These are phyloP conservation scores for Puccinia triticina DNA, from an alignment of 1,284 basidiomycete genomes.

Conservation along the genomic window DNA sequence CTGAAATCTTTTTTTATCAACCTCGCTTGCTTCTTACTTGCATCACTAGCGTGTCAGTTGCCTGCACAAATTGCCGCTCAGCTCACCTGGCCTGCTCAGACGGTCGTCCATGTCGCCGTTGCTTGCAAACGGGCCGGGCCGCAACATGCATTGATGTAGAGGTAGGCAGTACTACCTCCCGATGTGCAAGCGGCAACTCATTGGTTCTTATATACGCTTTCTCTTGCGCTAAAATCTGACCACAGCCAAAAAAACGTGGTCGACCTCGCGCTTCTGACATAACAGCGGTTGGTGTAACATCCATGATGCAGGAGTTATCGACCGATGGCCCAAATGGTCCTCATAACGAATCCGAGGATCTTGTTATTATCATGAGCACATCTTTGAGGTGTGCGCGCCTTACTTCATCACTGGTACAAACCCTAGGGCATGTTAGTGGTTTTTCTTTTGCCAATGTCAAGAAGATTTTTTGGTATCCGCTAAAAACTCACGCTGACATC, in stretches of 20 bases:
- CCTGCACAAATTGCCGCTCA: constrained; percentile 47
- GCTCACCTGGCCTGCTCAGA: constrained; percentile 48
- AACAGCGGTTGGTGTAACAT: constrained; percentile 13
- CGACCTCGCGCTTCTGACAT: constrained; percentile 29
- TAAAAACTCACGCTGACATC: background rate
- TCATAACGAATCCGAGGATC: constrained; percentile 7
- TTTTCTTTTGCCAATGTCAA: background rate
- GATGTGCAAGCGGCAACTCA: background rate
- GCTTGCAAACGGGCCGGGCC: constrained; percentile 41
- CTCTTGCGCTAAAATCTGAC: background rate
- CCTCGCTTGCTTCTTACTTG: background rate
- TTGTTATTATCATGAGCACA: constrained; percentile 49
- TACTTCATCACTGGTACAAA: constrained; percentile 5
- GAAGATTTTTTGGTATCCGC: background rate
- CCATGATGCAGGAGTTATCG: constrained; percentile 42
- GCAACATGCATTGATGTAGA: constrained; percentile 49
- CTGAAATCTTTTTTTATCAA: background rate
- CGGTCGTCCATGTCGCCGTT: constrained; percentile 34
- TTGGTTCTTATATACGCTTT: background rate
- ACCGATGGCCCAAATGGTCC: background rate
- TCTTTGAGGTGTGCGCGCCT: constrained; percentile 46
- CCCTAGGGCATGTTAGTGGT: constrained; percentile 33
- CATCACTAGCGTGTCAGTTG: constrained; percentile 36
- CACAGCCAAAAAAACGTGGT: constrained; percentile 42
- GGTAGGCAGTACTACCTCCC: constrained; percentile 5